Evolutionary conservation across 352 stramenopile species (phyloP).

Genomic region (Globisporangium recalcitrans): DNA sequence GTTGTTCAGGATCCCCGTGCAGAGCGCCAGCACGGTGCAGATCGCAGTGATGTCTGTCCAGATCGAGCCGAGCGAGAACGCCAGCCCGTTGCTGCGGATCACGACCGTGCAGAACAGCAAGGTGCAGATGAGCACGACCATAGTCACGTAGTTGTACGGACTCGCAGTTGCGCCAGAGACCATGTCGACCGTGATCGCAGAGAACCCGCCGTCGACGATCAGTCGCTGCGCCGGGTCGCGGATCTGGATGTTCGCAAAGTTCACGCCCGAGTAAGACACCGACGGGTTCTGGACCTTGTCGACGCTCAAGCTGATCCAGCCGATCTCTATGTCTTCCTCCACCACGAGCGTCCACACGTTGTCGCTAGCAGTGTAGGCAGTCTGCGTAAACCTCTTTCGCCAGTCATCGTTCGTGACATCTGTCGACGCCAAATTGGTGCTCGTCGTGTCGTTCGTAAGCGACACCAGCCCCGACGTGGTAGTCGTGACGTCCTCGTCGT

Average conservation of each 20-base stretch:
- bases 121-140: constrained; percentile 79
- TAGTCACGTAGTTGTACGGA: constrained; percentile 87
- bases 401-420: not conserved
- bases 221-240: constrained; percentile 42
- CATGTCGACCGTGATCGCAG: constrained; percentile 69
- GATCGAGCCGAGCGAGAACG: constrained; percentile 80
- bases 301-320: constrained; percentile 64
- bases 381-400: constrained; percentile 9
- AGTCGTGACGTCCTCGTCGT: not conserved
- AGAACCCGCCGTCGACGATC: constrained; percentile 57
- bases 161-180: constrained; percentile 53
- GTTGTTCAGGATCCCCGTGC: constrained; percentile 80
- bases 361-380: constrained; percentile 10
- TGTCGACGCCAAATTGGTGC: not conserved
- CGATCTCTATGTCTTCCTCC: constrained; percentile 48
- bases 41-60: constrained; percentile 86
- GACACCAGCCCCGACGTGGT: not conserved
- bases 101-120: constrained; percentile 79
- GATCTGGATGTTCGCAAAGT: constrained; percentile 54
- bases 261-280: constrained; percentile 61
- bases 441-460: not conserved
- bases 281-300: constrained; percentile 73
- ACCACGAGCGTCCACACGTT: constrained; percentile 46
- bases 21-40: constrained; percentile 69
- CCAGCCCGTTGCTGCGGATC: constrained; percentile 76